Evolutionary conservation across 805 yeast genomes (phyloP).

Genomic region (Lipomyces starkeyi): DNA sequence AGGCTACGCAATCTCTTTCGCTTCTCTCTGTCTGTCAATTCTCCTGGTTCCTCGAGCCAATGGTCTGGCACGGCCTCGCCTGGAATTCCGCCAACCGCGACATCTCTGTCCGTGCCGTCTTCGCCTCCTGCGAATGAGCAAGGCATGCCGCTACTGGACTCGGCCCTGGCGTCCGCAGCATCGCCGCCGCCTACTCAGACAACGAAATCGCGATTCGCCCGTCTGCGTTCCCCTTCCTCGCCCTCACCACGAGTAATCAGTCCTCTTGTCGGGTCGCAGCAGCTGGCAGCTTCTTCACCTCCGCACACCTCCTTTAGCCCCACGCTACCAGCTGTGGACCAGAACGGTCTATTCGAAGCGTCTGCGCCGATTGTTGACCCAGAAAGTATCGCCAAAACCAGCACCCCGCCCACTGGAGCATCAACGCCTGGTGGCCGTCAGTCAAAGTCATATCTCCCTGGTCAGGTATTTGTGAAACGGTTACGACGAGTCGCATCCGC

Average conservation of each 20-base stretch:
- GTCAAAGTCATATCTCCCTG: constrained; percentile 35
- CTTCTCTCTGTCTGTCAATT: constrained; percentile 35
- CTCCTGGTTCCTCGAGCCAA: background rate
- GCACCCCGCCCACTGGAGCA: constrained; percentile 5
- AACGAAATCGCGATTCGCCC: constrained; percentile 35
- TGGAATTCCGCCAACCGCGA: background rate
- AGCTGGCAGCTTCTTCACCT: constrained; percentile 6
- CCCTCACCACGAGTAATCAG: constrained; percentile 31
- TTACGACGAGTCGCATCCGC: constrained; percentile 85
- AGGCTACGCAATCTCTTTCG: constrained; percentile 44
- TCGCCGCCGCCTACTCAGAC: constrained; percentile 14
- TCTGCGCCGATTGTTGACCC: background rate
- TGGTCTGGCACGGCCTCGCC: background rate
- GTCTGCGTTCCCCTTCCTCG: constrained; percentile 40
- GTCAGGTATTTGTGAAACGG: constrained; percentile 39
- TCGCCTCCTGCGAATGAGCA: constrained; percentile 8
- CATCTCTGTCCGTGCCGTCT: constrained; percentile 13
- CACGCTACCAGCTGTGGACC: background rate
- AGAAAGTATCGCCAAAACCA: background rate
- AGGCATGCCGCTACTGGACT: background rate
- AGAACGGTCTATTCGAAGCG: background rate
- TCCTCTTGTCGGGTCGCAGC: constrained; percentile 2
- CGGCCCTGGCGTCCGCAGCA: constrained; percentile 5
- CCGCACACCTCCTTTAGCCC: constrained; percentile 3
- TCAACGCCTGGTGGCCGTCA: constrained; percentile 24